Conservation (phyloP, 1,139 yeast species). For the Hyphopichia pseudoburtonii region DNA sequence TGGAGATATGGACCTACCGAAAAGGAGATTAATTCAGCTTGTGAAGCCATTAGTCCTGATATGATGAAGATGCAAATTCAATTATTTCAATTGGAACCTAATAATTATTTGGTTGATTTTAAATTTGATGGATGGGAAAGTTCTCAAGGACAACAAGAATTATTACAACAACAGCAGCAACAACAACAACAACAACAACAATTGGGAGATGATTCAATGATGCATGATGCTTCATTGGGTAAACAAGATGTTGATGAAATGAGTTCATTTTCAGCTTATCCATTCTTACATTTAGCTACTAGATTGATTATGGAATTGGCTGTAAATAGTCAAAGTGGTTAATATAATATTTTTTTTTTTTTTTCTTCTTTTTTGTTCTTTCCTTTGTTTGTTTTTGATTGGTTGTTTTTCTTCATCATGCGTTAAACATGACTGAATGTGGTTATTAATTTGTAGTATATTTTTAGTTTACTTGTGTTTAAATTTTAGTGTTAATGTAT, state of each 20-base stretch:
- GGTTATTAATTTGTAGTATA: no score
- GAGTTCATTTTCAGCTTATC: constrained; percentile 88
- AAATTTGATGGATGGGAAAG: constrained; percentile 97
- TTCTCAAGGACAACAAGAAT: constrained; percentile 10
- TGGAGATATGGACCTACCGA: constrained; percentile 73
- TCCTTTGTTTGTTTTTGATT: no score
- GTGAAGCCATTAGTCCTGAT: constrained; percentile 50
- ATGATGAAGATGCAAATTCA: constrained; percentile 97
- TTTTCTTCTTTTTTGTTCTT: no score
- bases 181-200: constrained; percentile 1
- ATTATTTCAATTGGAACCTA: constrained; percentile 91
- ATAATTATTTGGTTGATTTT: constrained; percentile 93
- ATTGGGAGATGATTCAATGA: background rate
- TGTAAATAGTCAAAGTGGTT: constrained; percentile 55
- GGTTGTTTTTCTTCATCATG: no score
- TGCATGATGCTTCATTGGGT: constrained; percentile 8
- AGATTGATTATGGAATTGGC: constrained; percentile 94
- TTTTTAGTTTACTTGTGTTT: no score
- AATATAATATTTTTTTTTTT: no score
- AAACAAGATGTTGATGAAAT: constrained; percentile 54
- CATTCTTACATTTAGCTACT: constrained; percentile 90
- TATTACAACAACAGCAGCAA: constrained; percentile 2
- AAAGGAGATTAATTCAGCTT: constrained; percentile 5
- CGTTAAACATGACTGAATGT: no score
- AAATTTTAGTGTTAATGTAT: no score